A percentile compares a stretch with the other conserved stretches of the same genome.
Evolutionary conservation across 768 basidiomycete genomes (phyloP).

Genomic region (Panus rudis): DNA sequence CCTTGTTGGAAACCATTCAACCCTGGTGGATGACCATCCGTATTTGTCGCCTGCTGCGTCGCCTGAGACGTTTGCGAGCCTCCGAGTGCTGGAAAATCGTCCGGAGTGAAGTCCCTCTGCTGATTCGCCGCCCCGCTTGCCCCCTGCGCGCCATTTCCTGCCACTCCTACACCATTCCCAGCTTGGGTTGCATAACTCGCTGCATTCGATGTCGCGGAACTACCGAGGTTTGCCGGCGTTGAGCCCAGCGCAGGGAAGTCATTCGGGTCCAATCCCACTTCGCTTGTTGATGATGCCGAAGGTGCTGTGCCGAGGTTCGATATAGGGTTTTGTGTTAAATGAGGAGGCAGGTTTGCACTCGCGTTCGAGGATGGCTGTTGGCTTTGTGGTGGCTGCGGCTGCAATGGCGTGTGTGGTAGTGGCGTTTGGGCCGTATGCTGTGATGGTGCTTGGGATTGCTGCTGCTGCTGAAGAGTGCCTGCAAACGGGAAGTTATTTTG

Average conservation of each 20-base stretch:
- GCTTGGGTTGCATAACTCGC: conserved; percentile 84
- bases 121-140: conserved; percentile 31
- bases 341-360: conserved; percentile 45
- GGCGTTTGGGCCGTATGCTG: conserved; percentile 20
- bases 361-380: conserved; percentile 33
- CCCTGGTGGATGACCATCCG: conserved; percentile 62
- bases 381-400: conserved; percentile 34
- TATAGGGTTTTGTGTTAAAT: conserved; percentile 46
- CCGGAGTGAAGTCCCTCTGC: conserved; percentile 70
- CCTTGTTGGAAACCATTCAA: conserved; percentile 56
- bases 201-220: conserved; percentile 29
- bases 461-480: conserved; percentile 49
- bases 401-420: conserved; percentile 29
- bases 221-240: conserved; percentile 42
- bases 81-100: conserved; percentile 85
- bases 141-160: conserved; percentile 23
- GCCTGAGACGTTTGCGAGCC: conserved; percentile 41
- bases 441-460: conserved; percentile 28
- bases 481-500: conserved; percentile 65
- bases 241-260: conserved; percentile 83
- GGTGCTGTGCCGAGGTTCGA: conserved; percentile 40
- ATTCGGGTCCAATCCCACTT: conserved; percentile 77
- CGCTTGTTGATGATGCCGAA: conserved; percentile 59
- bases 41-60: conserved; percentile 21
- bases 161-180: conserved; percentile 51